phyloP scores from a whole-genome alignment of 1,284 basidiomycete genomes.

The Chondrostereum purpureum region DNA sequence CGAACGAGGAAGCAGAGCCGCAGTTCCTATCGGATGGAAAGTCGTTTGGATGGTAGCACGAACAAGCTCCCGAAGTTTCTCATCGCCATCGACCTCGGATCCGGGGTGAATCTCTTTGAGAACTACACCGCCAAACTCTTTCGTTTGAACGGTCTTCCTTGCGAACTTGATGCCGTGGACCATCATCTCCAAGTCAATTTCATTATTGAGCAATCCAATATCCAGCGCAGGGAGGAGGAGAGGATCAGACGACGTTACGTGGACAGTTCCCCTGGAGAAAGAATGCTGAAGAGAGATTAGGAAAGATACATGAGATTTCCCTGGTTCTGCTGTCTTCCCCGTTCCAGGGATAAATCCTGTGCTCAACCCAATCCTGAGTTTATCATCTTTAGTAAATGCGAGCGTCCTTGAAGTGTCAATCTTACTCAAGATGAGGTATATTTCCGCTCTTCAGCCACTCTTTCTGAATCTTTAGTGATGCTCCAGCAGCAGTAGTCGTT shows the following conservation, averaged over 20 bases:
- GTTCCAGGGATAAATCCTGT: neutral
- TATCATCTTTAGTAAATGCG: neutral
- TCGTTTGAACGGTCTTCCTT: conserved; percentile 27
- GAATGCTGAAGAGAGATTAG: conserved; percentile 9
- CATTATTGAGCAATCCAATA: conserved; percentile 26
- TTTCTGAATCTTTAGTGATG: neutral
- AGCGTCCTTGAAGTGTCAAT: neutral
- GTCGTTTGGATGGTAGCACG: conserved; percentile 19
- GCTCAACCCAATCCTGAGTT: neutral
- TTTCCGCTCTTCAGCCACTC: neutral
- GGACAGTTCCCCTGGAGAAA: conserved; percentile 7
- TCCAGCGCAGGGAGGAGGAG: conserved; percentile 29
- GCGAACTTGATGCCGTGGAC: conserved; percentile 43
- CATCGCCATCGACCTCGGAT: conserved; percentile 24
- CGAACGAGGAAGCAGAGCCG: conserved; percentile 22
- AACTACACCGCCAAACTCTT: conserved; percentile 23
- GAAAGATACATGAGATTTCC: conserved; percentile 10
- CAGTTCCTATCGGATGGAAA: conserved; percentile 31
- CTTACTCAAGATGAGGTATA: neutral
- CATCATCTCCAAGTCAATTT: conserved; percentile 38
- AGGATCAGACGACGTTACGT: conserved; percentile 27
- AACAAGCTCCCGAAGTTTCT: conserved; percentile 34
- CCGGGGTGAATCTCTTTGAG: conserved; percentile 26
- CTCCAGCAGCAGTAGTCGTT: neutral
- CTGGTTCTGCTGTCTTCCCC: conserved; percentile 8